phyloP scores from a whole-genome alignment of 129 eudicot species.

The Artemisia argyi region DNA sequence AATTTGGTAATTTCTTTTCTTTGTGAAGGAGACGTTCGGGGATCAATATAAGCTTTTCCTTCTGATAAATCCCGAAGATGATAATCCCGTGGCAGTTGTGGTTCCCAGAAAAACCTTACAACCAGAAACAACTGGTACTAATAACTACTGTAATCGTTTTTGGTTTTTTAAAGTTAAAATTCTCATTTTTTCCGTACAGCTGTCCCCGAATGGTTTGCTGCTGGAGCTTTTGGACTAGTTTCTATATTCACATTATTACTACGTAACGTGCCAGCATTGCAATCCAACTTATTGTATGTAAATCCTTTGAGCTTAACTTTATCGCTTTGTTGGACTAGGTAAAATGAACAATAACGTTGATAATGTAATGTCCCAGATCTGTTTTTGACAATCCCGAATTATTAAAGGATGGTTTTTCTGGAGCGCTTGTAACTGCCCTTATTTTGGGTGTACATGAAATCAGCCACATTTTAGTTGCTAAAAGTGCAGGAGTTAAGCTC shows the following conservation, averaged over 20 bases:
- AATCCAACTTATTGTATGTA: slow-evolving; percentile 78
- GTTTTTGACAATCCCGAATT: slow-evolving; percentile 66
- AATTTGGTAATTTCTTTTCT: slow-evolving; percentile 23
- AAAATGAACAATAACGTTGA: slow-evolving; percentile 22
- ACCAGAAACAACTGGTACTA: slow-evolving; percentile 90
- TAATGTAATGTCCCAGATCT: slow-evolving; percentile 57
- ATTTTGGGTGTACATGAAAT: slow-evolving; percentile 86
- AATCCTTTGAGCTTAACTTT: not conserved
- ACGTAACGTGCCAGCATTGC: slow-evolving; percentile 91
- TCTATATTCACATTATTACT: slow-evolving; percentile 85
- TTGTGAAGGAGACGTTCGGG: slow-evolving; percentile 79
- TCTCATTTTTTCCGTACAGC: slow-evolving; percentile 42
- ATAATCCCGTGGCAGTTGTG: slow-evolving; percentile 97
- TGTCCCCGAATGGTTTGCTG: slow-evolving; percentile 99
- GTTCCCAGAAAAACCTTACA: slow-evolving; percentile 91
- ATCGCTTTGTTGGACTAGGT: not conserved
- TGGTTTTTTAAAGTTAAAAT: slow-evolving; percentile 9
- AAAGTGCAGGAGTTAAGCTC: slow-evolving; percentile 63
- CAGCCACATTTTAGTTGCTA: slow-evolving; percentile 79
- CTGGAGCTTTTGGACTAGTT: slow-evolving; percentile 90
- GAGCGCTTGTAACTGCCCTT: slow-evolving; percentile 95
- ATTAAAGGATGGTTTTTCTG: slow-evolving; percentile 89
- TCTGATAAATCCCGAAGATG: slow-evolving; percentile 92
- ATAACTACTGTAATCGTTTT: not conserved
- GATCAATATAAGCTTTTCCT: slow-evolving; percentile 89